A percentile compares a stretch with the other conserved stretches of the same genome.
Evolutionary conservation across 192 early-diverging fungal genomes (phyloP).

Genomic region (Jimgerdemannia flammicorona): DNA sequence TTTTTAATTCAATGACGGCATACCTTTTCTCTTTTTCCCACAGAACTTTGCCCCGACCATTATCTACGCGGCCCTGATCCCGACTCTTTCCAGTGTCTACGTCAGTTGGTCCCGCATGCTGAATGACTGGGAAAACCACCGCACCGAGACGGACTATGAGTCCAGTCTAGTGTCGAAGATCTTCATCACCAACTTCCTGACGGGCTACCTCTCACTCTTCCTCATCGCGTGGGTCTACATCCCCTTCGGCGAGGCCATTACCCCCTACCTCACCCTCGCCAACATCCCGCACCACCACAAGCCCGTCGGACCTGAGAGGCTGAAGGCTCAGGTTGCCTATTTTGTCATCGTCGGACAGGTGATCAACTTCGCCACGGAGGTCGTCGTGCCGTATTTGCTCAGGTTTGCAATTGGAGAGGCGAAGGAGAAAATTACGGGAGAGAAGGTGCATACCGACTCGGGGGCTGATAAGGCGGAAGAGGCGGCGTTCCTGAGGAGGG

Average conservation of each 20-base stretch:
- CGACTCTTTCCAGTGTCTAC: constrained; percentile 66
- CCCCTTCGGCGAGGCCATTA: constrained; percentile 71
- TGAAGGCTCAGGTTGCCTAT: constrained; percentile 62
- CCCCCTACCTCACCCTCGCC: constrained; percentile 40
- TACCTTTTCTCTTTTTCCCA: too few species aligned
- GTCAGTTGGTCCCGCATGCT: constrained; percentile 52
- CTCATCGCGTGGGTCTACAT: constrained; percentile 88
- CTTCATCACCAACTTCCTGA: constrained; percentile 82
- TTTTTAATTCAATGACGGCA: too few species aligned
- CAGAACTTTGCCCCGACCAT: constrained; percentile 54
- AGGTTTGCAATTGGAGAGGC: constrained; percentile 30
- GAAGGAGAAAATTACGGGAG: constrained; percentile 2
- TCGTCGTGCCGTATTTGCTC: constrained; percentile 65
- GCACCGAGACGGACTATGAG: constrained; percentile 65
- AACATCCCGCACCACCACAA: constrained; percentile 31
- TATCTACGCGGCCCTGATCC: constrained; percentile 71
- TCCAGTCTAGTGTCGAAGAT: constrained; percentile 76
- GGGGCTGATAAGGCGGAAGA: constrained; percentile 27
- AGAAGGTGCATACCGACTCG: constrained; percentile 22
- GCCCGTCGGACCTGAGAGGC: constrained; percentile 47
- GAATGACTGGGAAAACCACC: constrained; percentile 83
- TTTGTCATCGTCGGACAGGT: constrained; percentile 85
- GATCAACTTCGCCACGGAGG: constrained; percentile 70
- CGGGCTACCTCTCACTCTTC: constrained; percentile 80
- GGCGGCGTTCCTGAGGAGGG: constrained; percentile 44